Evolutionary conservation across 768 basidiomycete species (phyloP).

Genomic region (Vararia minispora): DNA sequence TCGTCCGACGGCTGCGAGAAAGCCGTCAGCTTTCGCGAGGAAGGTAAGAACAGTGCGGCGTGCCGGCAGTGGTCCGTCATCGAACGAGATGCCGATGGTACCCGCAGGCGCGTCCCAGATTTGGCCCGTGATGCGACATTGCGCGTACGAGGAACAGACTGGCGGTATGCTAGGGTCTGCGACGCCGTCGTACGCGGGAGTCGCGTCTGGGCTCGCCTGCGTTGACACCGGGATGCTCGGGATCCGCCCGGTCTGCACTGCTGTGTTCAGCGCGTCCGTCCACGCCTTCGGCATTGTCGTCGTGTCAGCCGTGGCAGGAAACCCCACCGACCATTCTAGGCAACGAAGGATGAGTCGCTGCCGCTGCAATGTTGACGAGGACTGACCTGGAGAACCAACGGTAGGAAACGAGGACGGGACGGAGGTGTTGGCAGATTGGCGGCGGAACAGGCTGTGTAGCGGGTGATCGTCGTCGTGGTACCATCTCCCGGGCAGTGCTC

Average conservation of each 20-base stretch:
- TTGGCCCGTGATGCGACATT: conserved; percentile 40
- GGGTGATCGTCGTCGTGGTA: conserved; percentile 52
- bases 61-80: conserved; percentile 65
- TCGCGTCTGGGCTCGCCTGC: conserved; percentile 19
- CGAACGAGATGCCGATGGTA: conserved; percentile 55
- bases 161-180: conserved; percentile 30
- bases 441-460: conserved; percentile 50
- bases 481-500: conserved; percentile 33
- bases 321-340: conserved; percentile 52
- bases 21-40: background rate
- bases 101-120: conserved; percentile 72
- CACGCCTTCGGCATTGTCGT: conserved; percentile 51
- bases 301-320: conserved; percentile 46
- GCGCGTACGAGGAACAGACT: conserved; percentile 71
- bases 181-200: conserved; percentile 27
- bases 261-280: conserved; percentile 58
- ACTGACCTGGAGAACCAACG: too few species aligned
- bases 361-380: too few species aligned
- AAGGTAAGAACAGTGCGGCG: background rate
- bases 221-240: conserved; percentile 52
- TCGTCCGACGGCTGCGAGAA: conserved; percentile 19
- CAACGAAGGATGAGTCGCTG: too few species aligned
- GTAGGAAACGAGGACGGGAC: too few species aligned
- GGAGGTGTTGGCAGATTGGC: conserved; percentile 21
- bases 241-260: conserved; percentile 59